phyloP scores from a whole-genome alignment of 306 rosid species.

The Inga laurina region DNA sequence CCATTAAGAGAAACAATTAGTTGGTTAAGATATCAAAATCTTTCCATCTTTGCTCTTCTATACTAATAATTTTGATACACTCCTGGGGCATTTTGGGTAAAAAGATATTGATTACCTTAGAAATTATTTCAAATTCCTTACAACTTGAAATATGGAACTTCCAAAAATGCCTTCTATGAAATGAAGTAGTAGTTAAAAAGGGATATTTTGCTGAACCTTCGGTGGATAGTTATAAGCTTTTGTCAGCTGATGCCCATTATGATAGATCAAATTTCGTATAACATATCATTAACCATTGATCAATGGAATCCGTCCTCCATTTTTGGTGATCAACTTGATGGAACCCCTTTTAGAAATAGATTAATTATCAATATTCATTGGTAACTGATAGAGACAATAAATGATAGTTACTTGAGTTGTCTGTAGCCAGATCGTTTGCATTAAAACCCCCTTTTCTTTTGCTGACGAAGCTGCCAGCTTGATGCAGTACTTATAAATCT shows the following conservation, averaged over 20 bases:
- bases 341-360: background rate
- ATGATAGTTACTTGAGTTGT: background rate
- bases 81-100: background rate
- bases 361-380: background rate
- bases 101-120: background rate
- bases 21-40: no score
- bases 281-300: background rate
- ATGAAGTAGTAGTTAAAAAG: background rate
- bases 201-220: background rate
- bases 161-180: background rate
- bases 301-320: background rate
- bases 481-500: background rate
- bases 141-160: background rate
- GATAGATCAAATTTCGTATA: background rate
- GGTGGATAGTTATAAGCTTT: background rate
- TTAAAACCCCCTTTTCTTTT: background rate
- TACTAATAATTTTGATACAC: background rate
- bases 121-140: no score
- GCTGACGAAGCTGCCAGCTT: background rate
- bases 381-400: background rate
- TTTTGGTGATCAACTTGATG: background rate
- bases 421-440: background rate
- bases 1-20: no score
- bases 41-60: no score
- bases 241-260: background rate